phyloP scores from a whole-genome alignment of 306 rosid species.

The Nissolia schottii region DNA sequence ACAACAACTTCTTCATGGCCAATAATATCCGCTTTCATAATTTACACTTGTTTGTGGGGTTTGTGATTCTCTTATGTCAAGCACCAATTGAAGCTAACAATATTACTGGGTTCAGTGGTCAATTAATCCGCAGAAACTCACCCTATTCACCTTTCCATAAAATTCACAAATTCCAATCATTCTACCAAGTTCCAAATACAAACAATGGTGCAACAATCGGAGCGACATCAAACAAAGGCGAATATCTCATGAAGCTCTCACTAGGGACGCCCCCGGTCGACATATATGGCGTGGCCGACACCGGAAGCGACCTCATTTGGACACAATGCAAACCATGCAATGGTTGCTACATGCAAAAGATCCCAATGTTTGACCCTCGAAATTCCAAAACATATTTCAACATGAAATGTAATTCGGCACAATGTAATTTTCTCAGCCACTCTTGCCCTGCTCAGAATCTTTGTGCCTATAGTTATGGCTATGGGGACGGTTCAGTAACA shows the following conservation, averaged over 20 bases:
- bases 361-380: slow-evolving; percentile 39
- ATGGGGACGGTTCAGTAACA: slow-evolving; percentile 33
- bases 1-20: no score
- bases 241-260: slow-evolving; percentile 49
- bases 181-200: slow-evolving; percentile 14
- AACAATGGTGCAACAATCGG: slow-evolving; percentile 10
- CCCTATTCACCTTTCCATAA: slow-evolving; percentile 26
- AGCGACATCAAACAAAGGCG: slow-evolving; percentile 46
- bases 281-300: slow-evolving; percentile 50
- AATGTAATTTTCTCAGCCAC: slow-evolving; percentile 22
- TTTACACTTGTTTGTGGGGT: no score
- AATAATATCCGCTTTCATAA: no score
- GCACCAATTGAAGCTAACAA: slow-evolving; percentile 20
- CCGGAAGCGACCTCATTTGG: slow-evolving; percentile 65
- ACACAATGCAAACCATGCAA: slow-evolving; percentile 49
- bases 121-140: slow-evolving; percentile 28
- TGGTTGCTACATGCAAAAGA: slow-evolving; percentile 41
- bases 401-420: slow-evolving; percentile 41
- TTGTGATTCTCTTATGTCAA: slow-evolving; percentile 14
- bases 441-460: slow-evolving; percentile 37
- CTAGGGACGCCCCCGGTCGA: slow-evolving; percentile 53
- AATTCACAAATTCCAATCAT: not conserved
- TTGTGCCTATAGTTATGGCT: slow-evolving; percentile 41
- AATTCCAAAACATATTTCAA: slow-evolving; percentile 36
- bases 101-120: slow-evolving; percentile 32